Evolutionary conservation across 1,284 basidiomycete species (phyloP), one percentile per base, ranked within the genome.

Genomic region (Afroboletus lepidellus): DNA sequence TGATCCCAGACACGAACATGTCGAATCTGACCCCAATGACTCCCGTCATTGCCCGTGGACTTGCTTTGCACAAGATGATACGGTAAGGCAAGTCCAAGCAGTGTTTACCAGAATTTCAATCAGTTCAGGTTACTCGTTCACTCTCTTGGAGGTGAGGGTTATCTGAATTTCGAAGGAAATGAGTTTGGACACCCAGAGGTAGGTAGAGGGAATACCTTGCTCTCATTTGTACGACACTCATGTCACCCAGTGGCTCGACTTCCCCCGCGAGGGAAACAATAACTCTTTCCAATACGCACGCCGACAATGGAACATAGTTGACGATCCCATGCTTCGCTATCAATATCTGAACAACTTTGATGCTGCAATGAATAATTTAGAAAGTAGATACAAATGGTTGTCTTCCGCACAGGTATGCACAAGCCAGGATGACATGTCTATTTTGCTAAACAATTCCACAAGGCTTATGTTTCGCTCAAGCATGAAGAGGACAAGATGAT

Each of bases 151-250:
- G 96, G 96, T 15, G 96, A 99, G 73, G 95, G 94, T 0, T 99
- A 97, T 70, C 80, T 99, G 56, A 98, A 97, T 73, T 99, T 99
- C 56, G 94, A 96, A 73, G 96, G 96, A 27, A 99, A 99, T 64
- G 95, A 98, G 69, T 98, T 98, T 64, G 95, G 95, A 38, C 95
- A 98, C 69, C 95, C 94, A 12, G 95, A 98, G 75, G 92, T 87
- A 59, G 43, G 76, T 63, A 23, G 37, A 13, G 5, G n/a, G 27
- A 37, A 44, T 16, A 25, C 27, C 20, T 44, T 48, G 7, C 29
- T 44, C 3, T 33, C 41, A 37, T 42, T 46, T 50, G 42, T 39
- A 46, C 39, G 27, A 50, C 13, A 33, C 45, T n/a, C 20, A 33
- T 21, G n/a, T 32, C 34, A 7, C 58, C 12, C 44, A 94, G 87